These are phyloP conservation scores for Pyrenophora teres DNA, from an alignment of 2,329 filamentous ascomycete genomes.

Conservation along the genomic window DNA sequence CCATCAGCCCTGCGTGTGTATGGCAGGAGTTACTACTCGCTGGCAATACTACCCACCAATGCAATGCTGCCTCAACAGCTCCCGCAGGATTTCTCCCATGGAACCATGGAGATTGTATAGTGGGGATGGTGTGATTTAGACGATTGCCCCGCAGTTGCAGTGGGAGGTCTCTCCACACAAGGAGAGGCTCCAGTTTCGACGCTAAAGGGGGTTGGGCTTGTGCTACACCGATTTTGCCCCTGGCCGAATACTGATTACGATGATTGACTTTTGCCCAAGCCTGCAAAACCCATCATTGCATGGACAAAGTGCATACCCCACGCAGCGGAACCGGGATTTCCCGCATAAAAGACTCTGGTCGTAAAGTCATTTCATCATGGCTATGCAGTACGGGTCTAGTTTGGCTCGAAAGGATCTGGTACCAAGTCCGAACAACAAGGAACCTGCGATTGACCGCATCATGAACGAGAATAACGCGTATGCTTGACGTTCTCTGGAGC, in stretches of 20 bases:
- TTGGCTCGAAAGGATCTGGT: conserved; percentile 19
- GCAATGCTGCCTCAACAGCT: neutral
- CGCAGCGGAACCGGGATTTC: conserved; percentile 27
- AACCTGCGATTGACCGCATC: conserved; percentile 24
- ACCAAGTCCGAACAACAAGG: conserved; percentile 31
- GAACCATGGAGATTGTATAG: conserved; percentile 13
- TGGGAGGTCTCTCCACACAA: conserved; percentile 15
- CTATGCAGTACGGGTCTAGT: conserved; percentile 34
- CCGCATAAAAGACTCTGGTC: conserved; percentile 14
- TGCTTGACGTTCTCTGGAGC: conserved; percentile 34
- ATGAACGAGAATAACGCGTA: conserved; percentile 27
- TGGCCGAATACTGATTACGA: conserved; percentile 22
- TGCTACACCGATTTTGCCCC: conserved; percentile 27
- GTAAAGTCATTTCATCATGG: conserved; percentile 44
- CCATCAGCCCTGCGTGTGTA: conserved; percentile 3
- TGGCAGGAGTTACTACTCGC: conserved; percentile 7
- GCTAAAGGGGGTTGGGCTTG: conserved; percentile 19
- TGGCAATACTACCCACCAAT: neutral
- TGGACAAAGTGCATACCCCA: conserved; percentile 20
- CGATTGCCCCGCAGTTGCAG: conserved; percentile 23
- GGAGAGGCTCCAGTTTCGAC: conserved; percentile 20
- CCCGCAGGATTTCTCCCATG: conserved; percentile 4
- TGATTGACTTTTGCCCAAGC: conserved; percentile 24
- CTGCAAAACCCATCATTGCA: conserved; percentile 33
- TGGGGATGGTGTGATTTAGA: conserved; percentile 22